Evolutionary conservation across 371 early-diverging fungal species (phyloP).

Genomic region (Phascolomyces articulosus): DNA sequence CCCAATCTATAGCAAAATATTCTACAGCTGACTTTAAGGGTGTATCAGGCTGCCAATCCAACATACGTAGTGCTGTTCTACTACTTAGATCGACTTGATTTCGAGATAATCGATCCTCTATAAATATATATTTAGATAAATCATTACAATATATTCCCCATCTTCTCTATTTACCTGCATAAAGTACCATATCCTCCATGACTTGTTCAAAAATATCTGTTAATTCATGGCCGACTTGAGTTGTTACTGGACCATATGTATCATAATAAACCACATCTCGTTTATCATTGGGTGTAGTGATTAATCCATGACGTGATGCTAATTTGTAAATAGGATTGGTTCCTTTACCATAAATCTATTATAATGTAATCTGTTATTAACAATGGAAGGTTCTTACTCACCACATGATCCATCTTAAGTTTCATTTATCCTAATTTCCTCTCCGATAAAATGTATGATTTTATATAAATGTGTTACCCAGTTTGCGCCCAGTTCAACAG

Average conservation of each 20-base stretch:
- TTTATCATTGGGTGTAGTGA: conserved; percentile 42
- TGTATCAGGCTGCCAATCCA: conserved; percentile 43
- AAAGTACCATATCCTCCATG: conserved; percentile 31
- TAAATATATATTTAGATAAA: neutral
- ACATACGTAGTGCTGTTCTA: conserved; percentile 34
- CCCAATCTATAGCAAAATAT: conserved; percentile 53
- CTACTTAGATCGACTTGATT: conserved; percentile 44
- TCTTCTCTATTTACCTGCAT: no score
- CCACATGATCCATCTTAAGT: neutral
- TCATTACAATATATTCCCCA: no score
- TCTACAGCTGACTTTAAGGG: conserved; percentile 46
- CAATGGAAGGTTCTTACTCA: no score
- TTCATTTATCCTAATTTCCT: no score
- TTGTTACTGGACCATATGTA: conserved; percentile 24
- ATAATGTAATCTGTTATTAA: no score
- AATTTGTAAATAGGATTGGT: conserved; percentile 43
- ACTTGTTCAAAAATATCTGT: conserved; percentile 23
- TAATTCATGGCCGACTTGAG: conserved; percentile 14
- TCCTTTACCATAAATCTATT: conserved; percentile 50
- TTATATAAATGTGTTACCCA: conserved; percentile 49
- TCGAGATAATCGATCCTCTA: conserved; percentile 31
- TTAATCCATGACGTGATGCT: conserved; percentile 35
- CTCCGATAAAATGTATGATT: neutral
- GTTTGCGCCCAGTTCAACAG: conserved; percentile 51
- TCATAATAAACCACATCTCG: conserved; percentile 38